Evolutionary conservation across 441 rosid species (phyloP).

Genomic region (Sinapis alba): DNA sequence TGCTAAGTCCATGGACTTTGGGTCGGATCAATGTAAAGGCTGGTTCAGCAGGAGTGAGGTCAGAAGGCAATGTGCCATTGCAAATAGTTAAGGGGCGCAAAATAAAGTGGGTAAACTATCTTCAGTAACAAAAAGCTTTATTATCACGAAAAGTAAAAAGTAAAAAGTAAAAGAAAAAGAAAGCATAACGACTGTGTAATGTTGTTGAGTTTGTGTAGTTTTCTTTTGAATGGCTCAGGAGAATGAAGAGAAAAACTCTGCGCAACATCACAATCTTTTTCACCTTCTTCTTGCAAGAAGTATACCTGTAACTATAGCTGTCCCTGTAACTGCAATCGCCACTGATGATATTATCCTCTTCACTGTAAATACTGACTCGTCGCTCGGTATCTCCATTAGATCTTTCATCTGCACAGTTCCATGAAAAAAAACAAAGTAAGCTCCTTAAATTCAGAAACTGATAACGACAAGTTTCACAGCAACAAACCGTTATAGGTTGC

Average conservation of each 20-base stretch:
- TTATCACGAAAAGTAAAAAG: constrained; percentile 6
- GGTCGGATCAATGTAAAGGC: constrained; percentile 59
- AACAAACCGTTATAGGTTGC: constrained; percentile 64
- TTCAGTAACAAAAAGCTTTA: not conserved
- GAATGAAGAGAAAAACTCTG: constrained; percentile 17
- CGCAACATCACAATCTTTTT: constrained; percentile 16
- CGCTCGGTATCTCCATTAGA: constrained; percentile 54
- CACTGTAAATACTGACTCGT: constrained; percentile 38
- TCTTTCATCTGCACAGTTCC: not conserved
- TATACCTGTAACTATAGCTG: constrained; percentile 73
- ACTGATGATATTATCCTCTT: constrained; percentile 64
- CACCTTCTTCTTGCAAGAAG: constrained; percentile 50
- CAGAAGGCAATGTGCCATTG: constrained; percentile 68
- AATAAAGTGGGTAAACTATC: not conserved
- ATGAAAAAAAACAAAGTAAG: not conserved
- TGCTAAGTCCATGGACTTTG: constrained; percentile 74
- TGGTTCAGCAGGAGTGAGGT: constrained; percentile 60
- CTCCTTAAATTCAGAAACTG: constrained; percentile 15
- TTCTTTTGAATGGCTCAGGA: constrained; percentile 26
- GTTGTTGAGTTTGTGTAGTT: constrained; percentile 23
- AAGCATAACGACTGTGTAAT: not conserved
- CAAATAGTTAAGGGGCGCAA: constrained; percentile 43
- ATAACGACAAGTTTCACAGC: not conserved
- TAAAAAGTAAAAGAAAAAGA: not conserved
- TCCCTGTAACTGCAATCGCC: constrained; percentile 74